These are phyloP conservation scores for Skeletonema potamos DNA, from an alignment of 108 stramenopile genomes.

Conservation along the genomic window DNA sequence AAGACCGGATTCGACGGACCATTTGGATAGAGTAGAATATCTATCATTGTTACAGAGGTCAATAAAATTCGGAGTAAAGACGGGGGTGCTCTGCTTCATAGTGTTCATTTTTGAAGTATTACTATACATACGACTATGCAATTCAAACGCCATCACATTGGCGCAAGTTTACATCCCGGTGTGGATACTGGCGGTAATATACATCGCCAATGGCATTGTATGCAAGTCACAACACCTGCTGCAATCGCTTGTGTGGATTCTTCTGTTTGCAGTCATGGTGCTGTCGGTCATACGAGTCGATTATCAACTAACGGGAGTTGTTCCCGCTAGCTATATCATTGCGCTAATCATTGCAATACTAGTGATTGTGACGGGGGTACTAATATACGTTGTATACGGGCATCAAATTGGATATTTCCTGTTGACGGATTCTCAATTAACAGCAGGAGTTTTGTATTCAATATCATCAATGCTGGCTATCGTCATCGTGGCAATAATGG, in stretches of 20 bases:
- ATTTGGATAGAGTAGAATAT: conserved; percentile 83
- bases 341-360: conserved; percentile 63
- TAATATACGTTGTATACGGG: conserved; percentile 82
- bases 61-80: conserved; percentile 85
- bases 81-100: conserved; percentile 77
- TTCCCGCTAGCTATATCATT: conserved; percentile 60
- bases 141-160: conserved; percentile 47
- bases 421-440: conserved; percentile 80
- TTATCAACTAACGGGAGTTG: conserved; percentile 40
- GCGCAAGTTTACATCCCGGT: conserved; percentile 57
- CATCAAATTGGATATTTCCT: conserved; percentile 87
- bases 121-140: conserved; percentile 55
- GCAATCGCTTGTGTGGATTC: conserved; percentile 65
- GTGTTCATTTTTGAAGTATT: conserved; percentile 82
- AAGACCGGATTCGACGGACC: conserved; percentile 80
- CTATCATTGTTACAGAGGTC: conserved; percentile 80
- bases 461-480: conserved; percentile 71
- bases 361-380: conserved; percentile 56
- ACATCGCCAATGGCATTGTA: conserved; percentile 74
- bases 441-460: conserved; percentile 81
- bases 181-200: conserved; percentile 73
- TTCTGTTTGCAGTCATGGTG: conserved; percentile 64
- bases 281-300: conserved; percentile 68
- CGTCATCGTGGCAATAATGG: conserved; percentile 69
- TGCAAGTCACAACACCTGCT: conserved; percentile 84